phyloP scores from a whole-genome alignment of 768 basidiomycete genomes.

The Lyophyllum semitale region DNA sequence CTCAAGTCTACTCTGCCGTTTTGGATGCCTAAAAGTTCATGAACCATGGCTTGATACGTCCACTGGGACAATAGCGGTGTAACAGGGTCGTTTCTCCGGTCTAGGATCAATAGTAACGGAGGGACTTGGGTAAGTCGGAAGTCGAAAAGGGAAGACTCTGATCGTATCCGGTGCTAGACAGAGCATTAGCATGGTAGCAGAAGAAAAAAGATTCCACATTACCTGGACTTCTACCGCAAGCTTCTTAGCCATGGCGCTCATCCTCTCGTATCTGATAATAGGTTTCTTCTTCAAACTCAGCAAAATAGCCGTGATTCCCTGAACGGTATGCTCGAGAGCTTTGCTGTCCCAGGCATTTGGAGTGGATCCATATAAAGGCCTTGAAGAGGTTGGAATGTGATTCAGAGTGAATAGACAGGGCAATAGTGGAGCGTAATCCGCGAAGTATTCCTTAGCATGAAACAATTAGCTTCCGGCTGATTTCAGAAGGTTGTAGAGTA shows the following conservation, averaged over 20 bases:
- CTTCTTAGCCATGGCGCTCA: conserved; percentile 91
- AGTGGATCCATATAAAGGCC: conserved; percentile 71
- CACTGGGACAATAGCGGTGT: conserved; percentile 96
- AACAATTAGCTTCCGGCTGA: conserved; percentile 1
- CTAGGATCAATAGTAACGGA: conserved; percentile 88
- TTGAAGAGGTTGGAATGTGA: conserved; percentile 60
- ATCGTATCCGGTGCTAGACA: conserved; percentile 72
- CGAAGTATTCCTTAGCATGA: conserved; percentile 85
- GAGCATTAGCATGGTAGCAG: not conserved
- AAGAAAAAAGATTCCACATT: conserved; percentile 15
- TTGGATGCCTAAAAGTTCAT: conserved; percentile 90
- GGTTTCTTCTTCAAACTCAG: conserved; percentile 97
- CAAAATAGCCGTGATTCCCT: conserved; percentile 82
- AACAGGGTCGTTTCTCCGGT: conserved; percentile 95
- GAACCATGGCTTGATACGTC: conserved; percentile 99
- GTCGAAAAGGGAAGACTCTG: conserved; percentile 85
- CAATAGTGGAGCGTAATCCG: conserved; percentile 89
- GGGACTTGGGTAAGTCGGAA: conserved; percentile 88
- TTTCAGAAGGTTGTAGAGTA: conserved; percentile 16
- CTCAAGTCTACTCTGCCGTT: conserved; percentile 90
- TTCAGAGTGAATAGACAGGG: conserved; percentile 88
- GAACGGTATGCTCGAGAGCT: conserved; percentile 77
- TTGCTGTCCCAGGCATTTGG: conserved; percentile 73
- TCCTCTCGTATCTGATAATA: conserved; percentile 89
- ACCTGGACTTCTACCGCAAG: conserved; percentile 87